Percentiles rank a stretch among this genome's conserved stretches.
Evolutionary conservation across 805 yeast genomes (phyloP).

Genomic region (Candida chauliodis): DNA sequence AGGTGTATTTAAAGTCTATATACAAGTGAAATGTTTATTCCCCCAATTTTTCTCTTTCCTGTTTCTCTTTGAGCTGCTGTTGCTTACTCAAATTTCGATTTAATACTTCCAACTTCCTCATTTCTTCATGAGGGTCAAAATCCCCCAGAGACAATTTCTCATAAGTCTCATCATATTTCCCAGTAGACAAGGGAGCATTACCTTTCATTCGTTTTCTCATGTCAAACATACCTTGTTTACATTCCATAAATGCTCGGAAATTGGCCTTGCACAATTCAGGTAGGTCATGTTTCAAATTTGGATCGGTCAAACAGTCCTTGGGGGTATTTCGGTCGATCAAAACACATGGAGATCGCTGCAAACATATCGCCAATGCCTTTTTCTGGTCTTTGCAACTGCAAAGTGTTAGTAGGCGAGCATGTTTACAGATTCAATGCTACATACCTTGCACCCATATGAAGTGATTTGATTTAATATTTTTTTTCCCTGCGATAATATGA

Average conservation of each 20-base stretch:
- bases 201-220: slow-evolving; percentile 91
- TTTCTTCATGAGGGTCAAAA: slow-evolving; percentile 77
- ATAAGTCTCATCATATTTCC: slow-evolving; percentile 85
- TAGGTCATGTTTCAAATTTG: slow-evolving; percentile 67
- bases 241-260: slow-evolving; percentile 80
- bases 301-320: slow-evolving; percentile 78
- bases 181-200: slow-evolving; percentile 89
- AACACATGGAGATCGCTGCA: slow-evolving; percentile 96
- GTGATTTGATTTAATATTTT: not conserved
- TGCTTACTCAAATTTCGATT: slow-evolving; percentile 45
- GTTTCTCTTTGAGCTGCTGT: slow-evolving; percentile 24
- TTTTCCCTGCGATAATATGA: slow-evolving; percentile 33
- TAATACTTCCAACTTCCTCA: slow-evolving; percentile 63
- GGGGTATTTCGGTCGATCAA: slow-evolving; percentile 87
- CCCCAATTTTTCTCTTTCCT: slow-evolving; percentile 24
- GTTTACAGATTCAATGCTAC: slow-evolving; percentile 16
- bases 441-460: slow-evolving; percentile 52
- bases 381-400: slow-evolving; percentile 88
- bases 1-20: slow-evolving; percentile 2
- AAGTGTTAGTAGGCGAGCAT: slow-evolving; percentile 4
- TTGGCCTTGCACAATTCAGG: slow-evolving; percentile 89
- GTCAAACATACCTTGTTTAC: slow-evolving; percentile 87
- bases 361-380: slow-evolving; percentile 91
- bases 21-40: slow-evolving; percentile 4
- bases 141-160: slow-evolving; percentile 77